phyloP scores from a whole-genome alignment of 345 rosid genomes.

The Hibiscus syriacus region DNA sequence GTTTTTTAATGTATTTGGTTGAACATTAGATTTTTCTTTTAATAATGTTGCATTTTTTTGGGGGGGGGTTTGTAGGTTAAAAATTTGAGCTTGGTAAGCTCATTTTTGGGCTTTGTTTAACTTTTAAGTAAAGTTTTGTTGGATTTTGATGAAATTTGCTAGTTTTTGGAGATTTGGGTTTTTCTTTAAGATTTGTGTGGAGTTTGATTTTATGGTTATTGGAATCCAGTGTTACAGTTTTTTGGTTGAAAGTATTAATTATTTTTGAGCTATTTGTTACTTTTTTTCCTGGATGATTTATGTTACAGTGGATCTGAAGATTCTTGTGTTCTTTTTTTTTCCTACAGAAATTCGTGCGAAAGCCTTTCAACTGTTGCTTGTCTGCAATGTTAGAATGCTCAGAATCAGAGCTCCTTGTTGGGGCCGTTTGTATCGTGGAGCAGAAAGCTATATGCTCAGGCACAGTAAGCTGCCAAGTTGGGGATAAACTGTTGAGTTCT shows the following conservation, averaged over 20 bases:
- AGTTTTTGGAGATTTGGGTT: slow-evolving; percentile 16
- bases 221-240: slow-evolving; percentile 1
- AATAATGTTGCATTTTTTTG: neutral
- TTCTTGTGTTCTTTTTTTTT: neutral
- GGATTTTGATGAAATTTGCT: neutral
- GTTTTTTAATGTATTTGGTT: neutral
- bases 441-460: slow-evolving; percentile 28
- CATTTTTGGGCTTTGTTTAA: neutral
- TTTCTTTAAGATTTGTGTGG: slow-evolving; percentile 16
- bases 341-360: slow-evolving; percentile 32
- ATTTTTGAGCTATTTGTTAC: neutral
- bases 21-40: slow-evolving; percentile 7
- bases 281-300: slow-evolving; percentile 8
- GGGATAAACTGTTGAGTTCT: slow-evolving; percentile 31
- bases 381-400: slow-evolving; percentile 37
- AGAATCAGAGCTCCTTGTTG: slow-evolving; percentile 24
- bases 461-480: slow-evolving; percentile 23
- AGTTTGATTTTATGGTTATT: slow-evolving; percentile 7
- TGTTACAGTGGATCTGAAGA: slow-evolving; percentile 27
- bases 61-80: slow-evolving; percentile 13
- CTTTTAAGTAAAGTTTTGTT: neutral
- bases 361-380: slow-evolving; percentile 21
- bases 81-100: slow-evolving; percentile 12
- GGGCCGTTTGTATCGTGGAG: slow-evolving; percentile 31
- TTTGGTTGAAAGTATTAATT: neutral